Evolutionary conservation across 2,329 filamentous ascomycete species (phyloP), one percentile per base, ranked within the genome.

Genomic region (Pseudocercospora eumusae): DNA sequence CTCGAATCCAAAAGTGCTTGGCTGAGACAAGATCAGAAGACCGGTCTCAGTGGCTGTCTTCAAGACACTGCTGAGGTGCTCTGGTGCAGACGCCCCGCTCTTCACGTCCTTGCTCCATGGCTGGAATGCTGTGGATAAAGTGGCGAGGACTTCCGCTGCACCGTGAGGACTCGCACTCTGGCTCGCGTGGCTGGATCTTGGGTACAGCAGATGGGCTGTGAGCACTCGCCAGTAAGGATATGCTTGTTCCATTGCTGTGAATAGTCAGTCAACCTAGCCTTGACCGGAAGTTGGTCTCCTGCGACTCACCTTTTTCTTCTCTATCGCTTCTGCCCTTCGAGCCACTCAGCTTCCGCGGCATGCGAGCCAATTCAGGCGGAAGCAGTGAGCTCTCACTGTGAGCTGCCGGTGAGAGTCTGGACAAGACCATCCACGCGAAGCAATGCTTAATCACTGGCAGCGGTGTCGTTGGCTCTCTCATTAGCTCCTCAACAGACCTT

Each of bases 371-470:
- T 10, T 45, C 42, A n/a, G 54, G 28, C 0, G 54, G 54, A 13
- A 56, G 31, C 8, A 56, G 33, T 7, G 54, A 42, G 6, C 5
- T 4, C 54, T 56, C 54, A 2, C 28, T 5, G 2, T 20, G 20
- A 9, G 9, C 3, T 21, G n/a, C 11, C 5, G 54, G 54, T 5
- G 54, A 42, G 3, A 57, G 49, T 15, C 42, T 20, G 8, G n/a
- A 36, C 11, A 56, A 18, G 20, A 57, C 25, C 11, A 23, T 25
- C 21, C n/a, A 61, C 8, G 59, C 53, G 27, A 61, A 57, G 28
- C 59, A 61, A 47, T 61, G 59, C 45, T 61, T 61, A 54, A 61
- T 61, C 8, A 49, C 31, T 13, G 31, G 44, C 13, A 57, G 6
- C 11, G 44, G 42, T 18, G 31, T 52, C n/a, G 23, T 57, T 7